These are phyloP conservation scores for Elsinoe necatrix DNA, from an alignment of 2,329 filamentous ascomycete genomes.

Conservation along the genomic window DNA sequence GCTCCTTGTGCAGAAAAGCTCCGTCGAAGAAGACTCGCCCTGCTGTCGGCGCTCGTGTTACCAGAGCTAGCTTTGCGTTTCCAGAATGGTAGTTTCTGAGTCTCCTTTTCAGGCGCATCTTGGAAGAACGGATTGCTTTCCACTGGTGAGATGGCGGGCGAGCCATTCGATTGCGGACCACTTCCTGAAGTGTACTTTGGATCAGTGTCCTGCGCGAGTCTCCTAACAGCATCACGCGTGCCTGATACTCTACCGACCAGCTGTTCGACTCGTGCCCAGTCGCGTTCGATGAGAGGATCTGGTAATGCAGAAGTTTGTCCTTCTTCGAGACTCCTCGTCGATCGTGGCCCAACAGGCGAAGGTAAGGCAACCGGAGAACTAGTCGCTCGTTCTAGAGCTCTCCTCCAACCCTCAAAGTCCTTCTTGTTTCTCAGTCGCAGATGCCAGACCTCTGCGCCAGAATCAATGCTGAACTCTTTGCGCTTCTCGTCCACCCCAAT, in stretches of 20 bases:
- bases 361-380: conserved; percentile 35
- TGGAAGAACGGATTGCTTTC: conserved; percentile 29
- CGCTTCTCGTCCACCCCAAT: conserved; percentile 82
- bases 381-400: conserved; percentile 74
- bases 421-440: conserved; percentile 70
- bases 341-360: conserved; percentile 7
- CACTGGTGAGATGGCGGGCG: conserved; percentile 16
- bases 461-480: conserved; percentile 91
- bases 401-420: conserved; percentile 83
- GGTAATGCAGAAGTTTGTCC: conserved; percentile 16
- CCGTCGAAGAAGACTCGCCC: conserved; percentile 38
- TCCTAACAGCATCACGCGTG: conserved; percentile 77
- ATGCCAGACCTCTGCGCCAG: conserved; percentile 95
- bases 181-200: conserved; percentile 52
- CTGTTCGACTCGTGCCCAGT: conserved; percentile 81
- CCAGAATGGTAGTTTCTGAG: conserved; percentile 75
- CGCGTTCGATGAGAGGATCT: conserved; percentile 57
- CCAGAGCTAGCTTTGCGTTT: conserved; percentile 67
- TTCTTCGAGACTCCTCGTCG: background rate
- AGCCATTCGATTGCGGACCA: conserved; percentile 7
- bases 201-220: conserved; percentile 77
- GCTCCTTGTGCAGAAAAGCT: conserved; percentile 47
- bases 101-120: conserved; percentile 23
- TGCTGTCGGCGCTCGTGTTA: conserved; percentile 28
- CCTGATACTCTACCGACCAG: conserved; percentile 80